Conservation (phyloP, 805 yeast species). For the Ascoidea tarda region DNA sequence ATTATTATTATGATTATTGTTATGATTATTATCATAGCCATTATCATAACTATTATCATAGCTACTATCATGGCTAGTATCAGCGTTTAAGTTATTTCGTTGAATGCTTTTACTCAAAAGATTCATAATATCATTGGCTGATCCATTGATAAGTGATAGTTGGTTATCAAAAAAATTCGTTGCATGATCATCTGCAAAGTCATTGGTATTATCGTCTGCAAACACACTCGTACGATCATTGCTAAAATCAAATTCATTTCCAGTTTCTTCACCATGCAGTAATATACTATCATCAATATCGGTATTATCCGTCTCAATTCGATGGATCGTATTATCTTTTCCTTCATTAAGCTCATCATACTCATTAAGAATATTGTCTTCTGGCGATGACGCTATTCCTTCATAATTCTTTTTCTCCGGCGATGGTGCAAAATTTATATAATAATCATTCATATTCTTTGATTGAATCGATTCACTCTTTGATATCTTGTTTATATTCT, state of each 20-base stretch:
- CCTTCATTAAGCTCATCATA: not conserved
- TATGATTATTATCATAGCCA: not conserved
- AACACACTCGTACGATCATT: conserved; percentile 1
- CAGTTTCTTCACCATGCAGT: not conserved
- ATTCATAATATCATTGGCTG: conserved; percentile 1
- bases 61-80: not conserved
- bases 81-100: not conserved
- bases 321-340: too few relatives aligned
- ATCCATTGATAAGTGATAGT: not conserved
- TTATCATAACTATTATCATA: not conserved
- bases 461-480: not conserved
- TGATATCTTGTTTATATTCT: too few relatives aligned
- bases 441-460: not conserved
- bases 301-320: not conserved
- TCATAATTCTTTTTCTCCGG: not conserved
- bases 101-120: not conserved
- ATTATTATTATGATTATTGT: too few relatives aligned
- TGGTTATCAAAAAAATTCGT: not conserved
- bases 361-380: not conserved
- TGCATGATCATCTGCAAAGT: not conserved
- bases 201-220: conserved; percentile 5
- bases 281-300: not conserved
- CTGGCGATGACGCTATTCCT: not conserved
- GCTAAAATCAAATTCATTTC: not conserved
- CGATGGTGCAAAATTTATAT: not conserved